A percentile compares a stretch with the other conserved stretches of the same genome.
phyloP scores from a whole-genome alignment of 176 grass and related monocot species.

The Tillandsia leiboldiana region DNA sequence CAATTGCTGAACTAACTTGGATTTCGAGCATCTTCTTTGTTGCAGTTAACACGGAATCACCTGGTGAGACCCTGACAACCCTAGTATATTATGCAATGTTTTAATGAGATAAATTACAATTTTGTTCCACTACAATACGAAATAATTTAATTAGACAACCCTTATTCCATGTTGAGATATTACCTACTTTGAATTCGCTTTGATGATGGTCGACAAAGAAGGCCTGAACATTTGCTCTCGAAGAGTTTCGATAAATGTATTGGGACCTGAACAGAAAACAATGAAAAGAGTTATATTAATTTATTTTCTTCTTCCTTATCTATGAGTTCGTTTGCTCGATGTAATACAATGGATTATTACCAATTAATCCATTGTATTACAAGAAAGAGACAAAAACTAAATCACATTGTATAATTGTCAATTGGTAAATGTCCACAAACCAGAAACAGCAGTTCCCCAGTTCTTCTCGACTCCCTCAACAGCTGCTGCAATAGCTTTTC shows the following conservation, averaged over 20 bases:
- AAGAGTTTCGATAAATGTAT: conserved; percentile 41
- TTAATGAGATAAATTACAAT: not conserved
- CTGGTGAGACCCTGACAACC: conserved; percentile 41
- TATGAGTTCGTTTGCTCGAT: too few species aligned
- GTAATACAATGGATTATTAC: not conserved
- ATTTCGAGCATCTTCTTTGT: conserved; percentile 65
- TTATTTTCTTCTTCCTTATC: too few species aligned
- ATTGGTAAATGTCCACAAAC: not conserved
- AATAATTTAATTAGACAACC: conserved; percentile 16
- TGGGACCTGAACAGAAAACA: conserved; percentile 22
- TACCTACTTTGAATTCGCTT: conserved; percentile 44
- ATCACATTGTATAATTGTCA: not conserved
- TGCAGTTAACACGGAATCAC: conserved; percentile 45
- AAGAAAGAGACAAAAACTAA: not conserved
- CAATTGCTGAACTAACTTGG: conserved; percentile 50
- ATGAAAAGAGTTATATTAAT: not conserved
- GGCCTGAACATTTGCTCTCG: conserved; percentile 61
- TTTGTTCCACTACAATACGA: not conserved
- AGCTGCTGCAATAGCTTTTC: conserved; percentile 34
- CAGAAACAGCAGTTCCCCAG: conserved; percentile 28
- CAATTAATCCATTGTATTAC: not conserved
- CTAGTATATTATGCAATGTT: conserved; percentile 16
- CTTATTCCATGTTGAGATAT: not conserved
- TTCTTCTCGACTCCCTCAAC: conserved; percentile 46
- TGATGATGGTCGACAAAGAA: conserved; percentile 40